Evolutionary conservation across 306 rosid genomes (phyloP), one percentile per base, ranked within the genome.

Genomic region (Boehmeria nivea): DNA sequence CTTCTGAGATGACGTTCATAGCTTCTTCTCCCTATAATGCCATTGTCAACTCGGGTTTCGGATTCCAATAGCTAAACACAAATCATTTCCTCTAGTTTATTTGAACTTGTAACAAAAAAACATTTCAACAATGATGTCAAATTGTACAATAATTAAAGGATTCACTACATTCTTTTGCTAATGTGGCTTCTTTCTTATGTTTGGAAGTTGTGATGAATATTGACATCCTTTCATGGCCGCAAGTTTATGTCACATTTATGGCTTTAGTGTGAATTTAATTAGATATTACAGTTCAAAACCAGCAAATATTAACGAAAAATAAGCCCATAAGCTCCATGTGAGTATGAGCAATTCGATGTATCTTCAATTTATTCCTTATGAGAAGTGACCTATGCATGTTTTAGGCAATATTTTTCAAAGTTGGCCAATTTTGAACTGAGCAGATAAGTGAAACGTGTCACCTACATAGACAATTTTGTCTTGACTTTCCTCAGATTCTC

Each of bases 1-100:
- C 33, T 22, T 38, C 19, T n/a, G n/a, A n/a, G n/a, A n/a, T n/a
- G n/a, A n/a, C n/a, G n/a, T n/a, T n/a, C n/a, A 16, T 47, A 54
- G 52, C 43, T 56, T 73, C 39, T 50, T 53, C 69, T 54, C 66
- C 46, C 51, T 54, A 8, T 60, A n/a, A n/a, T n/a, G n/a, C n/a
- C n/a, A n/a, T n/a, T n/a, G n/a, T n/a, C n/a, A n/a, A n/a, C n/a
- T n/a, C n/a, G n/a, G n/a, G n/a, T n/a, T n/a, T n/a, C n/a, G n/a
- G n/a, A n/a, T n/a, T n/a, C n/a, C 57, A 59, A 43, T 31, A 61
- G 47, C 70, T 43, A 54, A 43, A 37, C 54, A 10, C 12, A 43
- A 43, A 50, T 54, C 67, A 54, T 54, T n/a, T n/a, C 67, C 49
- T 54, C 53, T 45, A 6, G 6, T 55, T 21, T 48, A 61, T 60